Evolutionary conservation across 2,329 filamentous ascomycete genomes (phyloP).

Genomic region (Aspergillus versicolor): DNA sequence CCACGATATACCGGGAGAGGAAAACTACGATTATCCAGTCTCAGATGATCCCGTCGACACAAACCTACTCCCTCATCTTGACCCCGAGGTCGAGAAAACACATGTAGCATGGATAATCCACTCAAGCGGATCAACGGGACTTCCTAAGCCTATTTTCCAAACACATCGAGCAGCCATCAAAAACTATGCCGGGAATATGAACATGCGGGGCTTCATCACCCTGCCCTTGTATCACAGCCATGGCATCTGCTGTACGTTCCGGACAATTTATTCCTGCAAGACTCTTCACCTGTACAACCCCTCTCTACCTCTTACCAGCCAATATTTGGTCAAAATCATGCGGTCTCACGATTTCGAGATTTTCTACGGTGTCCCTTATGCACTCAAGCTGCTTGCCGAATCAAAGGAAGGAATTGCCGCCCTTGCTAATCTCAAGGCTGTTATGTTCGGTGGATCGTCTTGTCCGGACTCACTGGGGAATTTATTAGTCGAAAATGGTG

Average conservation of each 20-base stretch:
- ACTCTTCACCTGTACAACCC: slow-evolving; percentile 56
- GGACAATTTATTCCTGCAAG: slow-evolving; percentile 53
- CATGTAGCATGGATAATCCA: slow-evolving; percentile 49
- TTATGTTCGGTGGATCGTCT: slow-evolving; percentile 58
- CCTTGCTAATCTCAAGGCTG: slow-evolving; percentile 50
- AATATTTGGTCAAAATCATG: slow-evolving; percentile 50
- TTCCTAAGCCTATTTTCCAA: slow-evolving; percentile 64
- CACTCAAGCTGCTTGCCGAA: slow-evolving; percentile 63
- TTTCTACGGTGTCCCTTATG: slow-evolving; percentile 64
- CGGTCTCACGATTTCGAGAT: slow-evolving; percentile 48
- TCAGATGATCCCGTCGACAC: slow-evolving; percentile 19
- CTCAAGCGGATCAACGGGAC: slow-evolving; percentile 56
- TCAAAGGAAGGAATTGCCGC: slow-evolving; percentile 53
- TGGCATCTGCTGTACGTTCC: slow-evolving; percentile 56
- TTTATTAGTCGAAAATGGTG: slow-evolving; percentile 51
- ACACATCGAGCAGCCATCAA: slow-evolving; percentile 53
- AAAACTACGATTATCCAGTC: slow-evolving; percentile 21
- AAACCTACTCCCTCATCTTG: slow-evolving; percentile 24
- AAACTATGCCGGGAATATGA: slow-evolving; percentile 48
- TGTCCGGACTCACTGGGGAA: slow-evolving; percentile 62
- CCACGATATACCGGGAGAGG: slow-evolving; percentile 27
- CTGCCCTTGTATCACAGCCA: slow-evolving; percentile 61
- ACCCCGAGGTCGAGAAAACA: slow-evolving; percentile 27
- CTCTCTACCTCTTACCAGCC: slow-evolving; percentile 54
- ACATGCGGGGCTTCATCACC: slow-evolving; percentile 53